Evolutionary conservation across 208 protist genomes (phyloP).

Genomic region (Naegleria fowleri): DNA sequence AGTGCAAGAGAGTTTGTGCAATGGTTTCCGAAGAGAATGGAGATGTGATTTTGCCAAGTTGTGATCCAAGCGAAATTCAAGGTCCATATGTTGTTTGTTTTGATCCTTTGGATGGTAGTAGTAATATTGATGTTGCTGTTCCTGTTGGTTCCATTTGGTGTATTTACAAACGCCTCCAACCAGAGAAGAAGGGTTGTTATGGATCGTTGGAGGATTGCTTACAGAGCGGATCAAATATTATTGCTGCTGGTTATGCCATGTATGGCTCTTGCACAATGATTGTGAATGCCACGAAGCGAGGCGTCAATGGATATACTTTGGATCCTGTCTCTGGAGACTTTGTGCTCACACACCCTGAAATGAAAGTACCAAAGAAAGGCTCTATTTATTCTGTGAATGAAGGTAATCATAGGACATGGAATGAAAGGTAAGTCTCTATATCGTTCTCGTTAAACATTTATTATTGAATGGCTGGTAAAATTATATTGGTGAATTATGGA

Average conservation of each 20-base stretch:
- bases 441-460: too few relatives aligned
- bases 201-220: constrained; percentile 23
- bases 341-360: constrained; percentile 85
- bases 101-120: constrained; percentile 72
- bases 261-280: constrained; percentile 79
- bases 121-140: constrained; percentile 94
- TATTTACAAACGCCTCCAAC: constrained; percentile 61
- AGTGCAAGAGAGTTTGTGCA: constrained; percentile 35
- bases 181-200: neutral
- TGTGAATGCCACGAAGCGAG: constrained; percentile 76
- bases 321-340: constrained; percentile 92
- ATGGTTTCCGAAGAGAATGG: constrained; percentile 59
- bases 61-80: neutral
- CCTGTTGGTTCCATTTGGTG: constrained; percentile 86
- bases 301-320: constrained; percentile 83
- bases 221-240: constrained; percentile 60
- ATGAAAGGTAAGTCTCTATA: neutral
- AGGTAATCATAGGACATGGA: constrained; percentile 53
- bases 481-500: too few relatives aligned
- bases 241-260: constrained; percentile 80
- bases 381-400: constrained; percentile 96
- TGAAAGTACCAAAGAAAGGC: constrained; percentile 73
- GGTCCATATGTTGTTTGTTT: neutral
- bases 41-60: neutral
- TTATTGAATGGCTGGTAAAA: too few relatives aligned